phyloP scores from a whole-genome alignment of 495 filamentous ascomycete genomes.

The Aspergillus olivimuriae region DNA sequence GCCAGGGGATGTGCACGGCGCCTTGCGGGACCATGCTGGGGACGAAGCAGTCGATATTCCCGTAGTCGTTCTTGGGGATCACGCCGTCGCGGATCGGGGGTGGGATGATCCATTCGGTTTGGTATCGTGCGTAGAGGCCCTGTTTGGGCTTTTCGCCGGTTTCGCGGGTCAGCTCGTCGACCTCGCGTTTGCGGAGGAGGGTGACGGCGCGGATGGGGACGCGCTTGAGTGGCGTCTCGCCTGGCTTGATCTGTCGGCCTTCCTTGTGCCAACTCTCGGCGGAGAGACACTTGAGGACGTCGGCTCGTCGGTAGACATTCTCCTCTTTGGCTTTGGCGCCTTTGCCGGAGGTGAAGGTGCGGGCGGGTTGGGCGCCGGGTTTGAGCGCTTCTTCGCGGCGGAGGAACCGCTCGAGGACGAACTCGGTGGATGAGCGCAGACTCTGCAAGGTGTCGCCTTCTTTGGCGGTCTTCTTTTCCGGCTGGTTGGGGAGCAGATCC shows the following conservation, averaged over 20 bases:
- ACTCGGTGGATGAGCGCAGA: slow-evolving; percentile 80
- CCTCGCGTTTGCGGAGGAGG: slow-evolving; percentile 77
- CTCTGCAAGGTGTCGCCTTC: slow-evolving; percentile 76
- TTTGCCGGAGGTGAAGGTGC: slow-evolving; percentile 63
- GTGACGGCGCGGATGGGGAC: slow-evolving; percentile 91
- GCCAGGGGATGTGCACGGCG: slow-evolving; percentile 74
- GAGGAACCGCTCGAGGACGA: slow-evolving; percentile 79
- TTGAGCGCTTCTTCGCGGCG: slow-evolving; percentile 86
- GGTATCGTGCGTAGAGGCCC: slow-evolving; percentile 74
- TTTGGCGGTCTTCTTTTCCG: slow-evolving; percentile 60
- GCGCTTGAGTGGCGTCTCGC: slow-evolving; percentile 70
- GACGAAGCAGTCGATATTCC: slow-evolving; percentile 95
- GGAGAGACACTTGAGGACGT: slow-evolving; percentile 81
- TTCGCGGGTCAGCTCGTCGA: slow-evolving; percentile 72
- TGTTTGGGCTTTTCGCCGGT: slow-evolving; percentile 81
- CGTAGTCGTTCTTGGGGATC: slow-evolving; percentile 92
- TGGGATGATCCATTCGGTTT: slow-evolving; percentile 86
- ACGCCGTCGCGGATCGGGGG: slow-evolving; percentile 79
- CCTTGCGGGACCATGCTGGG: slow-evolving; percentile 85
- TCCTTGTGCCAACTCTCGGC: slow-evolving; percentile 98
- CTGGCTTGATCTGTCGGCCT: slow-evolving; percentile 66
- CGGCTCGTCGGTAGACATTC: slow-evolving; percentile 71
- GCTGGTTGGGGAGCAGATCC: slow-evolving; percentile 65
- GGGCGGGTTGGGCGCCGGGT: slow-evolving; percentile 62
- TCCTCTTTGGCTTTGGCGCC: slow-evolving; percentile 65